phyloP scores from a whole-genome alignment of 441 rosid species.

The Pelargonium fulgidum region DNA sequence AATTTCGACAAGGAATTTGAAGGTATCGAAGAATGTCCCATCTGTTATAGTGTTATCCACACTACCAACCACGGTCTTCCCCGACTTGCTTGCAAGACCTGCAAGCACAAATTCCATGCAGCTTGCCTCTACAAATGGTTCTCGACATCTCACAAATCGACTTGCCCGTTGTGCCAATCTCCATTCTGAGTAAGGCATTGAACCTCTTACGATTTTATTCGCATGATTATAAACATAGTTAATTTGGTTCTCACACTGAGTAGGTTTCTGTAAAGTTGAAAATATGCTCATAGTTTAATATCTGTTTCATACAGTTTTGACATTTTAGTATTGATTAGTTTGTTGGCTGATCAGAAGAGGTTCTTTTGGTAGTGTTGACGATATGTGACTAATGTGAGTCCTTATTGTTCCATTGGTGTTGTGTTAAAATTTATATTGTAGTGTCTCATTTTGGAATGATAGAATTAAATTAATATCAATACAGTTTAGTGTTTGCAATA shows the following conservation, averaged over 20 bases:
- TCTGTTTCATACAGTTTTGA: too few relatives aligned
- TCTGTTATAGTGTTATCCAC: conserved; percentile 95
- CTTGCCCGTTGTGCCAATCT: conserved; percentile 94
- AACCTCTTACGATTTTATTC: conserved; percentile 1
- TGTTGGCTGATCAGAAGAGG: too few relatives aligned
- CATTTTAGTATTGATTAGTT: too few relatives aligned
- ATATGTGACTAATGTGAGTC: too few relatives aligned
- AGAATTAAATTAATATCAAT: too few relatives aligned
- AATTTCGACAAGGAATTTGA: conserved; percentile 94
- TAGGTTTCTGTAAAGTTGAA: too few relatives aligned
- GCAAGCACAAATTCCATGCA: conserved; percentile 91
- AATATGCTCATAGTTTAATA: too few relatives aligned
- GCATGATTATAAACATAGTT: background rate
- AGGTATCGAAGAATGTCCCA: conserved; percentile 97
- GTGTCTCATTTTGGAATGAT: too few relatives aligned
- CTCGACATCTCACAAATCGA: conserved; percentile 79
- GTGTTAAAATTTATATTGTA: too few relatives aligned
- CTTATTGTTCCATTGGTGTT: too few relatives aligned
- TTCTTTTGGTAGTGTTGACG: too few relatives aligned
- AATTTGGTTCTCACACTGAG: background rate
- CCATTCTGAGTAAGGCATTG: conserved; percentile 42
- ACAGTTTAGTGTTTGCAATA: too few relatives aligned
- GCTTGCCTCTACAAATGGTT: conserved; percentile 96
- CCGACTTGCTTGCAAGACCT: conserved; percentile 84
- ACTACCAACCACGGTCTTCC: conserved; percentile 83